phyloP scores from a whole-genome alignment of 2,329 filamentous ascomycete species.

The Aspergillus uvarum region DNA sequence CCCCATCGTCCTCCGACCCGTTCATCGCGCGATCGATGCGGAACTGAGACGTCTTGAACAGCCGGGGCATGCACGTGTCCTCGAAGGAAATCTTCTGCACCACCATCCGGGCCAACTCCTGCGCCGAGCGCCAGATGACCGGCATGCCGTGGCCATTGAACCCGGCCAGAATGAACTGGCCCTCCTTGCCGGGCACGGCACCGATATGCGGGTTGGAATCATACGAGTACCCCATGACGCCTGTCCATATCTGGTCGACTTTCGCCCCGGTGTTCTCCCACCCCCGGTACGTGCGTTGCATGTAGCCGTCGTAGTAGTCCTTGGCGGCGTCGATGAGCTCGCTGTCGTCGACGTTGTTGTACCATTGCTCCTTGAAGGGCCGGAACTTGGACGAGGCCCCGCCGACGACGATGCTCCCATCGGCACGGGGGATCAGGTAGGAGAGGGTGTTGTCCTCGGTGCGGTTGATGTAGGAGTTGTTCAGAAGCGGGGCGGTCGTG shows the following conservation, averaged over 20 bases:
- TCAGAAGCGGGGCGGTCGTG: constrained; percentile 27
- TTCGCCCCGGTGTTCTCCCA: constrained; percentile 36
- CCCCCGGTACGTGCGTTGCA: constrained; percentile 36
- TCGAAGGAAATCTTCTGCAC: constrained; percentile 24
- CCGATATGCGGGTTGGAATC: constrained; percentile 57
- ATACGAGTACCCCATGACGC: constrained; percentile 53
- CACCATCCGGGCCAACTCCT: constrained; percentile 58
- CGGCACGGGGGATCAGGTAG: constrained; percentile 62
- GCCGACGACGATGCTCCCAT: constrained; percentile 59
- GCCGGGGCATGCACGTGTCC: constrained; percentile 29
- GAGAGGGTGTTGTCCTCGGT: constrained; percentile 37
- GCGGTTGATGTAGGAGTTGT: constrained; percentile 59
- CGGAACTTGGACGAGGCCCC: constrained; percentile 55
- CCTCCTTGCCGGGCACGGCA: constrained; percentile 41
- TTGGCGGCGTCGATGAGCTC: constrained; percentile 48
- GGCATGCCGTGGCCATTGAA: constrained; percentile 71
- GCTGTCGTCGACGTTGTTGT: constrained; percentile 47
- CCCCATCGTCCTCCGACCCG: constrained; percentile 26
- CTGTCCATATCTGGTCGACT: constrained; percentile 34
- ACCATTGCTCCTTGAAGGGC: constrained; percentile 40
- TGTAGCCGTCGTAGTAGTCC: constrained; percentile 39
- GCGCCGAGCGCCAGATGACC: constrained; percentile 58
- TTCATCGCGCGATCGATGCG: constrained; percentile 26
- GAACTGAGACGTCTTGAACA: constrained; percentile 30
- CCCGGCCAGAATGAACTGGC: constrained; percentile 58